These are phyloP conservation scores for Venturia pyrina DNA, from an alignment of 2,329 filamentous ascomycete species.

Conservation along the genomic window DNA sequence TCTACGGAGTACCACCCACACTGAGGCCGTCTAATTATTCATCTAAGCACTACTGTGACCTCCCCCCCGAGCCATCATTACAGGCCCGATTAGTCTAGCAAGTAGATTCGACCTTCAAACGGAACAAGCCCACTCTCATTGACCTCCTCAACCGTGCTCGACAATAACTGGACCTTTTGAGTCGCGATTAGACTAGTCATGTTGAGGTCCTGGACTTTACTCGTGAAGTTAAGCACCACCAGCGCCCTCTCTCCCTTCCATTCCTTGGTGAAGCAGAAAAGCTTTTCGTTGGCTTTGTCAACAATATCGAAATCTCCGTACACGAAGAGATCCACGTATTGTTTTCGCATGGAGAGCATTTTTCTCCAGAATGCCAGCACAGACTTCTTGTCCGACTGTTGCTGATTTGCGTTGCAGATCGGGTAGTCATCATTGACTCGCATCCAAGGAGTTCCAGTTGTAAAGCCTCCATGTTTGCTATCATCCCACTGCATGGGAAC, in stretches of 20 bases:
- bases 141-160: not conserved
- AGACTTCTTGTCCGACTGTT: constrained; percentile 39
- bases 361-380: constrained; percentile 53
- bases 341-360: constrained; percentile 51
- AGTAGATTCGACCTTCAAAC: constrained; percentile 6
- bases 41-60: not conserved
- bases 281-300: constrained; percentile 10
- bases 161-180: not conserved
- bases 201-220: constrained; percentile 13
- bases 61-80: not conserved
- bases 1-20: not conserved
- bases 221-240: constrained; percentile 23
- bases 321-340: constrained; percentile 16
- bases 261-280: constrained; percentile 7
- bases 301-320: constrained; percentile 10
- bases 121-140: not conserved
- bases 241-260: constrained; percentile 17
- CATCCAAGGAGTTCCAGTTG: constrained; percentile 57
- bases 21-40: not conserved
- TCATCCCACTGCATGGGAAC: constrained; percentile 63
- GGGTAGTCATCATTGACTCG: constrained; percentile 53
- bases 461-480: constrained; percentile 55
- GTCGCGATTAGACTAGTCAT: not conserved
- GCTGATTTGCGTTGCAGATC: constrained; percentile 51
- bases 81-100: not conserved